Evolutionary conservation across 2,329 filamentous ascomycete species (phyloP), one percentile per base, ranked within the genome.

Genomic region (Aspergillus pseudonomiae): DNA sequence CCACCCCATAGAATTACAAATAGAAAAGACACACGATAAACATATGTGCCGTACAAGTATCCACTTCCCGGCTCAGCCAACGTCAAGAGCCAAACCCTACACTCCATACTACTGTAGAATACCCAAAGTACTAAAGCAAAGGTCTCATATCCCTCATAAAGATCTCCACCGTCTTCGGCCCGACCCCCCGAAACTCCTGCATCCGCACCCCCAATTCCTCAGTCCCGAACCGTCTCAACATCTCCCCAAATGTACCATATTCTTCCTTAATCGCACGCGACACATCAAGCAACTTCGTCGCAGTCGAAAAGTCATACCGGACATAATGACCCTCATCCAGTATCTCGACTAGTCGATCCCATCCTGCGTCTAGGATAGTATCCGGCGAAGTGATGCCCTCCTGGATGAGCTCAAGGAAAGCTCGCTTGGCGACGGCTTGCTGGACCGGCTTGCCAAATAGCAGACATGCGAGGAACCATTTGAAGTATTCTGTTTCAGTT

Each of bases 401-500:
- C 19, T 60, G 45, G 2, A 63, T 43, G 10, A 68, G 61, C 16
- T 58, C 53, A 3, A 53, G 30, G 48, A 63, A 67, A n/a, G 67
- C 65, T 24, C 48, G 57, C 52, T 58, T 60, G 4, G 67, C 67
- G 3, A 68, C 59, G 12, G 46, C 48, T 52, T 68, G 67, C 41
- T 68, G 67, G 21, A 68, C 60, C 4, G 67, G 63, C 55, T 68
- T 68, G 21, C 63, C 65, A 52, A 68, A 65, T 4, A 68, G 62
- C 6, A 68, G 59, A 52, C 63, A 66, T 19, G 67, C 67, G 11
- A 68, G 59, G 57, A 68, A 67, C 67, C 67, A 68, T 61, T 68
- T 68, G 48, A 64, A 64, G 56, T 59, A 64, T 21, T 64, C 63
- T 6, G 26, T 24, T 52, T 64, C 63, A 3, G 52, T 11, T 21